phyloP scores from a whole-genome alignment of 345 rosid species.

The Hibiscus mutabilis region DNA sequence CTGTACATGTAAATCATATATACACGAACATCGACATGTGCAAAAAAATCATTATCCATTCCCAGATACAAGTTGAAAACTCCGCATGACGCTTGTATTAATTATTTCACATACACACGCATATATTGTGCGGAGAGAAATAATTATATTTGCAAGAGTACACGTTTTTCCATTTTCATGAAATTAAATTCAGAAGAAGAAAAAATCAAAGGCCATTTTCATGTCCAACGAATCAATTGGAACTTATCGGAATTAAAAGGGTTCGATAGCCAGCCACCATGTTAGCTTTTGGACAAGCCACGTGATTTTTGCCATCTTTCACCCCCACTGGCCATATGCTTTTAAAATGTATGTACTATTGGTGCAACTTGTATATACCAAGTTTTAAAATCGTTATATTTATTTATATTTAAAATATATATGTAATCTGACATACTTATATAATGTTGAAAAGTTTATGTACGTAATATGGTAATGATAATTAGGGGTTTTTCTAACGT shows the following conservation, averaged over 20 bases:
- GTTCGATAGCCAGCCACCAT: not conserved
- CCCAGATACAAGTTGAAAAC: not conserved
- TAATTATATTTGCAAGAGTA: not conserved
- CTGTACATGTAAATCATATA: not conserved
- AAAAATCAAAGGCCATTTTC: not conserved
- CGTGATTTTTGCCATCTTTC: slow-evolving; percentile 20
- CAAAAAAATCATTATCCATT: slow-evolving; percentile 1
- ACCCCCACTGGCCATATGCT: slow-evolving; percentile 1
- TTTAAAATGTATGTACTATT: not conserved
- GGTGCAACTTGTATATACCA: too few relatives aligned
- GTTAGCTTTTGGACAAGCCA: slow-evolving; percentile 17
- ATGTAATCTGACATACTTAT: not conserved
- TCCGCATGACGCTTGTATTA: not conserved
- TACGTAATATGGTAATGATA: not conserved
- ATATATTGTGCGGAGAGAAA: not conserved
- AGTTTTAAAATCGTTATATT: too few relatives aligned
- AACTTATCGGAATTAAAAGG: not conserved
- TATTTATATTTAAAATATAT: too few relatives aligned
- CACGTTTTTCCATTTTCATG: not conserved
- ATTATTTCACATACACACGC: not conserved
- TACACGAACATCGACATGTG: not conserved
- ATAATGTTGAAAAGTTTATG: not conserved
- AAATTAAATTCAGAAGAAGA: not conserved
- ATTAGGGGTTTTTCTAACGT: too few relatives aligned
- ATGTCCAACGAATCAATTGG: slow-evolving; percentile 11